A percentile compares a stretch with the other conserved stretches of the same genome.
phyloP scores from a whole-genome alignment of 345 rosid species.

The Conringia planisiliqua region DNA sequence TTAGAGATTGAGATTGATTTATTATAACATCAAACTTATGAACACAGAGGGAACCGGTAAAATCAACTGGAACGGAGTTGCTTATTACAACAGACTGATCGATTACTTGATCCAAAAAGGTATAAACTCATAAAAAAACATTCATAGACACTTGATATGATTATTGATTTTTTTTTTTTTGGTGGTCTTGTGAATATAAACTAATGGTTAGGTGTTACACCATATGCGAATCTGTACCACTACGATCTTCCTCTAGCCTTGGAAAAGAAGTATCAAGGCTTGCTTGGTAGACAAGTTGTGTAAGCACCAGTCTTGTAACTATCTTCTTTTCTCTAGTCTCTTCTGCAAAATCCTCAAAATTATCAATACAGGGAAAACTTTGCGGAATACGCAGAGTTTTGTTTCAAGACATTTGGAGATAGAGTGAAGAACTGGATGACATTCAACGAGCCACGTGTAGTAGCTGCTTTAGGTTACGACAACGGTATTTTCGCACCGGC shows the following conservation, averaged over 20 bases:
- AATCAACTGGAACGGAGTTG: conserved; percentile 88
- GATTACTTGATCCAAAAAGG: conserved; percentile 69
- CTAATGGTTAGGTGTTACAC: conserved; percentile 65
- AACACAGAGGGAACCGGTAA: conserved; percentile 75
- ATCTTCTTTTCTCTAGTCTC: neutral
- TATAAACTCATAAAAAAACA: conserved; percentile 9
- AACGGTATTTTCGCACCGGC: conserved; percentile 81
- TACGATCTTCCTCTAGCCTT: conserved; percentile 88
- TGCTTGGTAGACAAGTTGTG: conserved; percentile 67
- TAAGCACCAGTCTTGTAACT: conserved; percentile 33
- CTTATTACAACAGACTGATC: conserved; percentile 82
- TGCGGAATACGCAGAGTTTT: conserved; percentile 86
- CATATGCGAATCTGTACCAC: conserved; percentile 86
- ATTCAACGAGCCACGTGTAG: conserved; percentile 88
- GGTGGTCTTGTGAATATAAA: neutral
- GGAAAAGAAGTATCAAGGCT: conserved; percentile 71
- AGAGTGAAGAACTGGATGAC: conserved; percentile 98
- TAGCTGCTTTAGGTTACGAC: conserved; percentile 90
- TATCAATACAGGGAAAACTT: conserved; percentile 63
- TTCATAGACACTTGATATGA: neutral
- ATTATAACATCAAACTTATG: neutral
- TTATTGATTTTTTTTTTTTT: neutral
- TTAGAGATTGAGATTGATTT: neutral
- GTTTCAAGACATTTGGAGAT: conserved; percentile 83
- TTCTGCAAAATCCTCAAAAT: neutral